A percentile compares a stretch with the other conserved stretches of the same genome.
Conservation (phyloP, 768 basidiomycete species). For the Polyporus arcularius region DNA sequence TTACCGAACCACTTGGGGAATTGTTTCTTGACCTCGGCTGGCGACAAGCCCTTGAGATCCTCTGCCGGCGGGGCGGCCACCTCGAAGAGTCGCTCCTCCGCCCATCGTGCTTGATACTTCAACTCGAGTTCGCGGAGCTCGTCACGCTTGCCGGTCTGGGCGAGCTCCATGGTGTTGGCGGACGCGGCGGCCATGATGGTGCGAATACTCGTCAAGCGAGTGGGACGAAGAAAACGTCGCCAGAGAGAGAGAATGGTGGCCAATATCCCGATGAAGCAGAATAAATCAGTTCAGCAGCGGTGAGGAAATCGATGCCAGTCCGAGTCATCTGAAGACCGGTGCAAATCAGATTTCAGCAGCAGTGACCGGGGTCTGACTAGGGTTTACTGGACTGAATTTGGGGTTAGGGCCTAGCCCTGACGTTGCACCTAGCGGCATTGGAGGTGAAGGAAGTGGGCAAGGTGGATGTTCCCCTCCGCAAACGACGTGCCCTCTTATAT, state of each 20-base stretch:
- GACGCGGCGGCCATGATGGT: constrained; percentile 20
- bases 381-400: background rate
- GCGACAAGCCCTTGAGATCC: constrained; percentile 63
- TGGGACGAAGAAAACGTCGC: constrained; percentile 21
- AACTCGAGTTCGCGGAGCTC: constrained; percentile 79
- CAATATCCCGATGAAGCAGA: background rate
- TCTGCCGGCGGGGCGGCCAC: constrained; percentile 74
- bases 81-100: constrained; percentile 76
- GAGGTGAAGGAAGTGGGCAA: no score
- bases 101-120: constrained; percentile 85
- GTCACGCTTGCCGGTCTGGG: constrained; percentile 93
- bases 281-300: constrained; percentile 8
- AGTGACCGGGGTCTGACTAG: background rate
- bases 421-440: no score
- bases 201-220: constrained; percentile 19
- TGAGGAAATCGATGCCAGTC: constrained; percentile 12
- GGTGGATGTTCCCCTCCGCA: no score
- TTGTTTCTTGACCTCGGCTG: constrained; percentile 66
- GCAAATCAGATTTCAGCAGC: background rate
- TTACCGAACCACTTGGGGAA: constrained; percentile 98
- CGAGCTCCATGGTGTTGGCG: constrained; percentile 26
- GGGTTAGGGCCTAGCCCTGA: background rate
- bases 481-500: no score
- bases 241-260: constrained; percentile 25
- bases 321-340: constrained; percentile 8